phyloP scores from a whole-genome alignment of 1,284 basidiomycete species.

The Puccinia novopanici region DNA sequence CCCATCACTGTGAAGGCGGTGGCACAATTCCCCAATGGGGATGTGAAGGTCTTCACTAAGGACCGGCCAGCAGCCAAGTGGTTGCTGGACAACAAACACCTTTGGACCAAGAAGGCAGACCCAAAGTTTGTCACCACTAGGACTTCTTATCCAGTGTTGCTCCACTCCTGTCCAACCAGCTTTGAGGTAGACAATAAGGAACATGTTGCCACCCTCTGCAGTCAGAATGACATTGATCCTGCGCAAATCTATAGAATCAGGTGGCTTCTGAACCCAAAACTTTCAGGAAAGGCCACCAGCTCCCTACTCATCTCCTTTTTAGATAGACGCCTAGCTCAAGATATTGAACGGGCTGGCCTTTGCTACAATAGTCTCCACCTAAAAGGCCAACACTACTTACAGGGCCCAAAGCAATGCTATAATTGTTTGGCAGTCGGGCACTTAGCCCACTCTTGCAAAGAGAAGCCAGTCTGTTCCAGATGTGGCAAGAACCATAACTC shows the following conservation, averaged over 20 bases:
- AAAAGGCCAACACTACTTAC: not conserved
- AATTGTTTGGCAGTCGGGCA: slow-evolving; percentile 11
- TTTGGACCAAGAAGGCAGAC: not conserved
- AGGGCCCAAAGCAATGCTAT: slow-evolving; percentile 5
- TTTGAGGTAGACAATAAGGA: not conserved
- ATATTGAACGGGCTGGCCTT: no score
- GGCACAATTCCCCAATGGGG: no score
- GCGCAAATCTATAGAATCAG: slow-evolving; percentile 2
- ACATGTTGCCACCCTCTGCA: not conserved
- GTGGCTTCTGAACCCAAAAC: slow-evolving; percentile 8
- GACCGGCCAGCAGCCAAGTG: not conserved
- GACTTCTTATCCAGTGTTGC: no score
- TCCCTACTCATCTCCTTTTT: not conserved
- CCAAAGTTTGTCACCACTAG: not conserved
- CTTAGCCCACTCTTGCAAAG: not conserved
- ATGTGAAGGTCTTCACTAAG: not conserved
- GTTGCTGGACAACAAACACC: slow-evolving; percentile 1
- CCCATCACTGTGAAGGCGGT: not conserved
- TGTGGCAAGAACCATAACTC: slow-evolving; percentile 5
- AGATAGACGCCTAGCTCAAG: not conserved
- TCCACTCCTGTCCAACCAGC: not conserved
- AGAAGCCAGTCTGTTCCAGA: not conserved
- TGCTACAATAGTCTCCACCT: no score
- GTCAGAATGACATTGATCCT: slow-evolving; percentile 14
- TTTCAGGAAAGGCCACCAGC: not conserved